Evolutionary conservation across 768 basidiomycete species (phyloP).

Genomic region (Boletales sp.): DNA sequence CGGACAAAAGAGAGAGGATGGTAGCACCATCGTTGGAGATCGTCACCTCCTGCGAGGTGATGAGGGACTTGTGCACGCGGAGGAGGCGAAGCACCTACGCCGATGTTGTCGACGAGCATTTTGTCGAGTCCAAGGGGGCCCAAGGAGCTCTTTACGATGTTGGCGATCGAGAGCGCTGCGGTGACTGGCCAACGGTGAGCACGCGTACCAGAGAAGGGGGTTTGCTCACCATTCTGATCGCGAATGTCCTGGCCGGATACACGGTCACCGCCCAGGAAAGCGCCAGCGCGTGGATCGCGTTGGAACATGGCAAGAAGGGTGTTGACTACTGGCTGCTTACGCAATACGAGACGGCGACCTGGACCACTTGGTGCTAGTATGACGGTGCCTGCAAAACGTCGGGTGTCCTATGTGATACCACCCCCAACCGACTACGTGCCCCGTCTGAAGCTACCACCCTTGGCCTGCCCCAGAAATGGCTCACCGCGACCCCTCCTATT

Average conservation of each 20-base stretch:
- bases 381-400: conserved; percentile 51
- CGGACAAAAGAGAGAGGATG: conserved; percentile 90
- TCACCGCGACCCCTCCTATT: conserved; percentile 66
- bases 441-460: conserved; percentile 66
- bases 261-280: conserved; percentile 91
- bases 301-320: conserved; percentile 62
- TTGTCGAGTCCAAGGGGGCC: conserved; percentile 95
- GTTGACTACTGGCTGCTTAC: conserved; percentile 14
- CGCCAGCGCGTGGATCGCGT: conserved; percentile 88
- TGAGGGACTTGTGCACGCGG: conserved; percentile 4
- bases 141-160: conserved; percentile 93
- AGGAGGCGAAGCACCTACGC: conserved; percentile 48
- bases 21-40: conserved; percentile 99
- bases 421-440: conserved; percentile 61
- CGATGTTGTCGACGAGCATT: conserved; percentile 98
- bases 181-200: conserved; percentile 54
- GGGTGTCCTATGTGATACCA: conserved; percentile 88
- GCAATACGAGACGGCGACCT: conserved; percentile 9
- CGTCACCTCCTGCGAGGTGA: conserved; percentile 78
- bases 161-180: conserved; percentile 94
- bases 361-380: not conserved
- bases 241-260: conserved; percentile 94
- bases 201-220: not conserved
- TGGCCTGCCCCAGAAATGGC: conserved; percentile 61
- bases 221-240: conserved; percentile 85